Base-by-base conservation (phyloP, 139 green algal genomes). In the Spirogloea muscicola region DNA sequence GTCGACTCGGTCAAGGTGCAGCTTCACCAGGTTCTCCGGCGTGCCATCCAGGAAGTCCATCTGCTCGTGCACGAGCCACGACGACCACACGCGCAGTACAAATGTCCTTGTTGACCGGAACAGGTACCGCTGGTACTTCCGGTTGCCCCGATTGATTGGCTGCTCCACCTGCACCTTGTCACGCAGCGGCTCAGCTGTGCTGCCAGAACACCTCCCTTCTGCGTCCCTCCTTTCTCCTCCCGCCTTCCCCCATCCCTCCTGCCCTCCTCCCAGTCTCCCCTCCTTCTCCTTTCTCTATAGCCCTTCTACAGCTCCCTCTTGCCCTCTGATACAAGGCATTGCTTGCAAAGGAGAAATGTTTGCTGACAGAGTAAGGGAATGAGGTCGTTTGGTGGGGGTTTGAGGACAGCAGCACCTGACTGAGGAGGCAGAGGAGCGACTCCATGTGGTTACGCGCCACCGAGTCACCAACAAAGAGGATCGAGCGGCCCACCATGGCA, bases 361-460 rank as follows among this genome's bases (percentile, higher is more conserved):
- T 25, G 43, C 10, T 10, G 13, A 51, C 10, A 13, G 43, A 13
- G 43, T 10, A 13, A 13, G 43, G 43, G 43, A 51, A 13, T 10
- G 43, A 13, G 43, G 10, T 51, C 13, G 10, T 51, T 13, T 25
- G 10, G 10, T 10, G 13, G 13, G 43, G 43, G 43, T 10, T 10
- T 51, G 43, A 51, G 43, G 43, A 51, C 10, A 13, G 43, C 43
- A 13, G 43, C 41, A 74, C 2, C 65, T 74, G 13, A 13, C 65
- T 64, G 2, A 74, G 65, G 5, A 74, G 38, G 52, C 65, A 74
- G 25, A 74, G n/a, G 21, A 74, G 44, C 38, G 65, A 74, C 44
- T 74, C 65, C 42, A 74, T 46, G 18, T 66, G 65, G 21, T 74
- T 74, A 27, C 65, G 1, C 44, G 42, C 65, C 44, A 74, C 37